A percentile compares a stretch with the other conserved stretches of the same genome.
These are phyloP conservation scores for Articulospora tetracladia DNA, from an alignment of 495 filamentous ascomycete genomes.

Conservation along the genomic window DNA sequence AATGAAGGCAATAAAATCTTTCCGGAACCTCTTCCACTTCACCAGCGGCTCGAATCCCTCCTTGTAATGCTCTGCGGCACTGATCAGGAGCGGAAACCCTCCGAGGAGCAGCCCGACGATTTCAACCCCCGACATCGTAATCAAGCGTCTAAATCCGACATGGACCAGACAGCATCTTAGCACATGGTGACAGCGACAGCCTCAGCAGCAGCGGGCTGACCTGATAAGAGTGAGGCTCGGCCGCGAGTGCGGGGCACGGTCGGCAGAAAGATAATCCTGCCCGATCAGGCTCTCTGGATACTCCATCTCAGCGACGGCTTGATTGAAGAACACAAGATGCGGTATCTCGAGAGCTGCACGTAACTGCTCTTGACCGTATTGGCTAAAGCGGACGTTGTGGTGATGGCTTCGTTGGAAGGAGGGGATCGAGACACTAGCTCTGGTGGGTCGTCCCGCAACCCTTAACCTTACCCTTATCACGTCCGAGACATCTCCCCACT, in stretches of 20 bases:
- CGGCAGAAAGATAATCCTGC: not conserved
- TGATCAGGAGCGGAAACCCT: slow-evolving; percentile 30
- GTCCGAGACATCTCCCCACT: too few relatives aligned
- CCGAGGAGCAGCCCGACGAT: slow-evolving; percentile 33
- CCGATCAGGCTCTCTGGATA: not conserved
- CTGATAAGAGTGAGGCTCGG: not conserved
- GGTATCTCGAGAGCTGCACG: too few relatives aligned
- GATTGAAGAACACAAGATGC: not conserved
- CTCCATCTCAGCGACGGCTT: too few relatives aligned
- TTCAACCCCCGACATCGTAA: slow-evolving; percentile 28
- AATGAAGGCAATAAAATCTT: slow-evolving; percentile 22
- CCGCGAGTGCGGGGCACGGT: not conserved
- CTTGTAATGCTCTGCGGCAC: slow-evolving; percentile 29
- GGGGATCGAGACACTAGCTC: not conserved
- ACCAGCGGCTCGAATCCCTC: slow-evolving; percentile 25
- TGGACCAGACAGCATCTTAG: not conserved
- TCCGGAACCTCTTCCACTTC: slow-evolving; percentile 24
- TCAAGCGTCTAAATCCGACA: not conserved
- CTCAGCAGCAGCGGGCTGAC: too few relatives aligned
- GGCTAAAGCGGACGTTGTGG: not conserved
- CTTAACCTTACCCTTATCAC: not conserved
- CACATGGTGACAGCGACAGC: too few relatives aligned
- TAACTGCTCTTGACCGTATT: too few relatives aligned
- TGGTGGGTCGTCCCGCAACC: not conserved
- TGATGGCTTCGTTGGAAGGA: not conserved